Base-by-base conservation (phyloP, 306 rosid genomes). In the Dryas alaskensis region DNA sequence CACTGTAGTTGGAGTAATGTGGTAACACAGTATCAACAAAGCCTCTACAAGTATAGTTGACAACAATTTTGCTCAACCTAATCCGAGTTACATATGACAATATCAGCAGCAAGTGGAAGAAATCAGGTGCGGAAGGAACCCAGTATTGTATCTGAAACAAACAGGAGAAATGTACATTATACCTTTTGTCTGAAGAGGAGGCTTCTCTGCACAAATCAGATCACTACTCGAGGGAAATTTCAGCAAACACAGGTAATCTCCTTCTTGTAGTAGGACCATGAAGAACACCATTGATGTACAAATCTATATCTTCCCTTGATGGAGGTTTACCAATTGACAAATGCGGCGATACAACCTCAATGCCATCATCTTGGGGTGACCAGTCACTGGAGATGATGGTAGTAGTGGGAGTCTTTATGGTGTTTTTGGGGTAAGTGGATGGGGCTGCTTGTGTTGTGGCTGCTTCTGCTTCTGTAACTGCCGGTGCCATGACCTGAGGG, bases 321-420 rank as follows among this genome's bases (percentile, higher is more conserved):
- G 83, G 73, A 74, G 70, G 69, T 65, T 60, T 50, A 61, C 52
- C 71, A 50, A 67, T 73, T 40, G 86, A 76, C 69, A 72, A 66
- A 74, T 53, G 13, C 37, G 88, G 88, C 80, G 82, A 81, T 25
- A 60, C 65, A 65, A 80, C 40, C 72, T 73, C 79, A 77, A 89
- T 90, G 76, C 76, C 81, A 72, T 93, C 97, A 64, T 90, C 98
- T 76, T 77, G 64, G 17, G 93, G 96, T 47, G 88, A 93, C 97
- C 98, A 93, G 47, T 84, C 79, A 13, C 12, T 13, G 64, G 9
- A 37, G 72, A 66, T n/a, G 11, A 42, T 57, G 46, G 58, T 48
- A 16, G 69, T 13, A 68, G 62, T 53, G 27, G 51, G 75, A 27
- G 54, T 49, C 39, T 44, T 60, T 60, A 64, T 69, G 51, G 47